phyloP scores from a whole-genome alignment of 306 rosid species.

The Ormosia semicastrata region DNA sequence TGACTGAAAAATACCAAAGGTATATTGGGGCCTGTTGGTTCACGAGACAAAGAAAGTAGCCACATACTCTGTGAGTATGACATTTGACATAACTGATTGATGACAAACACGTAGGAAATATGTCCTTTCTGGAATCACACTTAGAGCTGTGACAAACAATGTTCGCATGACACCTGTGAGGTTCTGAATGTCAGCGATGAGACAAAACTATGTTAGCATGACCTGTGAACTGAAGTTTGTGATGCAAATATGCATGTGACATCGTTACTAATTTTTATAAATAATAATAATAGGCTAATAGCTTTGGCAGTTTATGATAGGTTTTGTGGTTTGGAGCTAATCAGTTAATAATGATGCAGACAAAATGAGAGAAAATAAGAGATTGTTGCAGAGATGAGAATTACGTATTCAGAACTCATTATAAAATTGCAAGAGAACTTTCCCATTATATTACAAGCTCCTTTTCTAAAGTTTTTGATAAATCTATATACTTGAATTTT shows the following conservation, averaged over 20 bases:
- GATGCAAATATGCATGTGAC: neutral
- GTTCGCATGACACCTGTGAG: neutral
- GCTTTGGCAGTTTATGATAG: neutral
- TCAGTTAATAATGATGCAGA: neutral
- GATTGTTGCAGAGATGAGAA: neutral
- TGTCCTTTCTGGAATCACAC: too few species aligned
- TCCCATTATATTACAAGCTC: neutral
- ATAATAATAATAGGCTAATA: too few species aligned
- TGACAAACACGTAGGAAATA: too few species aligned
- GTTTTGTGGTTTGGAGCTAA: neutral
- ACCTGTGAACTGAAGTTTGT: neutral
- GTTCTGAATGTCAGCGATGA: slow-evolving; percentile 4
- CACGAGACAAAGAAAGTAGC: slow-evolving; percentile 60
- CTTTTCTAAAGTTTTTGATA: neutral
- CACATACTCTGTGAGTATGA: slow-evolving; percentile 32
- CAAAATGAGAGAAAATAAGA: neutral
- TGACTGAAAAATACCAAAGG: slow-evolving; percentile 30
- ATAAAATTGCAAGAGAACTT: neutral
- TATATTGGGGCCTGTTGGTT: slow-evolving; percentile 49
- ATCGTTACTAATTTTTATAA: too few species aligned
- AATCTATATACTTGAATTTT: neutral
- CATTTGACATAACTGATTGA: neutral
- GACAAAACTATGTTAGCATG: slow-evolving; percentile 5
- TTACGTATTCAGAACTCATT: neutral
- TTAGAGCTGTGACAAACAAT: neutral